Evolutionary conservation across 257 asterid genomes (phyloP), one percentile per base, ranked within the genome.

Genomic region (Fraxinus pennsylvanica): DNA sequence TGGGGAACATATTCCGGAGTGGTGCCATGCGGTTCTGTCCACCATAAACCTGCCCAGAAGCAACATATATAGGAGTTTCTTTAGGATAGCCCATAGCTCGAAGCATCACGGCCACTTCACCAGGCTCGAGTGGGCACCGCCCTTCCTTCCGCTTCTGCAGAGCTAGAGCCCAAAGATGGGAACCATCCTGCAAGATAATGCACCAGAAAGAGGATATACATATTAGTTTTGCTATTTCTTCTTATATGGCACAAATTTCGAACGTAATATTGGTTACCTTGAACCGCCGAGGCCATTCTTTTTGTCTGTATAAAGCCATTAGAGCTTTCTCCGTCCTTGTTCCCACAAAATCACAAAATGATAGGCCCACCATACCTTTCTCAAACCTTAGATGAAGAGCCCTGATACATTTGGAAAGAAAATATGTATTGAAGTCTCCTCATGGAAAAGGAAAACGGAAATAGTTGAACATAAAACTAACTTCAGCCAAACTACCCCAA

Each of bases 11-110:
- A 89, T 93, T 93, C 89, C 98, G 88, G 14, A 96, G 92, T 0
- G 99, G 97, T 63, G 98, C 99, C 99, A 96, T 93, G 76, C 99
- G 97, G 82, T 93, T 96, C 83, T 96, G 99, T 39, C 99, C 98
- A 73, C 99, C 98, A 70, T 96, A 96, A 80, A 93, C 99, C 84
- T 96, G 98, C 82, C 99, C 99, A 38, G 99, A 96, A 68, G 99
- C 99, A 39, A 96, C 99, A 76, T 96, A 96, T 88, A 96, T 96
- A 81, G 91, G 97, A 76, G 99, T 96, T 83, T 96, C 99, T 88
- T 91, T 93, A 7, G 96, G 95, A 82, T 96, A 96, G 75, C 99
- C 99, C 99, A 96, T 96, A 68, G 96, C 98, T 29, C 99, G 90
- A 81, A 96, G 97, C 97, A 94, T 88, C 80, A 93, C 97, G 4